Conservation (phyloP, 1,139 yeast genomes). For the Saccharomyces hybrid region DNA sequence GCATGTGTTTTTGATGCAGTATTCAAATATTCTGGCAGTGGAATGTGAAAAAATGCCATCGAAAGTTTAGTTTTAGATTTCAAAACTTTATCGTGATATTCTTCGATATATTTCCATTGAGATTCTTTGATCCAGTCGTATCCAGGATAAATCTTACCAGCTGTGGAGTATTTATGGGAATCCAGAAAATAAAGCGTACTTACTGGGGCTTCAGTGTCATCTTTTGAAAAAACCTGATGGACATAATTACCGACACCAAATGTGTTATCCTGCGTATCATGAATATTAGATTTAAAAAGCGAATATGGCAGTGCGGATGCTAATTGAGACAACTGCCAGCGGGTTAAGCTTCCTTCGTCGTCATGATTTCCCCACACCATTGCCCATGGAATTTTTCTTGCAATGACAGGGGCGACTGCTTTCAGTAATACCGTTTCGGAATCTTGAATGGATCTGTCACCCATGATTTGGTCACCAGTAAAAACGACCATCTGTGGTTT, state of each 20-base stretch:
- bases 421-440: conserved; percentile 71
- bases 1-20: conserved; percentile 23
- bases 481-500: conserved; percentile 73
- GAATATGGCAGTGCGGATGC: conserved; percentile 59
- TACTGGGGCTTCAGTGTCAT: conserved; percentile 32
- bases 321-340: conserved; percentile 53
- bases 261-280: conserved; percentile 35
- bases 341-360: conserved; percentile 62
- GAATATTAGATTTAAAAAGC: conserved; percentile 54
- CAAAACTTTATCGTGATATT: conserved; percentile 31
- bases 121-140: conserved; percentile 79
- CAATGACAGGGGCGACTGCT: conserved; percentile 64
- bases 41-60: conserved; percentile 92
- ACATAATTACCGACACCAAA: conserved; percentile 79
- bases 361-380: conserved; percentile 65
- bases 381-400: conserved; percentile 69
- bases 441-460: conserved; percentile 57
- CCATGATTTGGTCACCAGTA: conserved; percentile 78
- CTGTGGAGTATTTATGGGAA: conserved; percentile 63
- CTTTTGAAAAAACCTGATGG: conserved; percentile 39
- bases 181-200: conserved; percentile 70
- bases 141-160: conserved; percentile 61
- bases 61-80: conserved; percentile 37
- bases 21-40: conserved; percentile 72
- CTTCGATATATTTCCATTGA: conserved; percentile 56